Base-by-base conservation (phyloP, 257 asterid species). In the Cordia subcordata region DNA sequence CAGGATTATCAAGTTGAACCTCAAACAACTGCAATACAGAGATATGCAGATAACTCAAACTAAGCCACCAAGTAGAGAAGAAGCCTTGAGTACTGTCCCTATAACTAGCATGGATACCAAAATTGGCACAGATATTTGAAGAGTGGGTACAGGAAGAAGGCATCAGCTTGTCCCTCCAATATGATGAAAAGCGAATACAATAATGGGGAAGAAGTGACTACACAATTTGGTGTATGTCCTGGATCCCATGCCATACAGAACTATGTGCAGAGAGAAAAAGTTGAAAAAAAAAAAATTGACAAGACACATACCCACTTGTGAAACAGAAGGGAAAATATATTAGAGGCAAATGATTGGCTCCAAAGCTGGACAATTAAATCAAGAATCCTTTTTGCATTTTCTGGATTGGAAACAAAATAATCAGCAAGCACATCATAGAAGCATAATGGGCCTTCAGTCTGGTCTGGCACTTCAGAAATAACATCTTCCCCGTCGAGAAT, bases 301-400 rank as follows among this genome's bases (percentile, higher is more conserved):
- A 53, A 22, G n/a, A 27, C 51, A 74, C 94, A 56, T 79, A 92
- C 98, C 96, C 98, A 93, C 66, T 89, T 86, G 73, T 93, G 92
- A 77, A 93, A 89, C 81, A 93, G 76, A 45, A 85, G 83, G 35
- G 92, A 51, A 50, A 93, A 93, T 11, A 85, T 83, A 71, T 81
- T 85, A 45, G 99, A 82, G 8, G 95, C 95, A 76, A 88, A 93
- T 46, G 90, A 82, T 75, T 89, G 99, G 92, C 94, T 89, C 99
- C 99, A 93, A n/a, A 81, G 84, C 78, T 80, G 96, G 72, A 86
- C 78, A 63, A 75, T 72, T 63, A 74, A 74, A 64, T 74, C 86
- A 57, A 77, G 79, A 68, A 81, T 74, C 53, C 85, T 68, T 77
- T 73, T 85, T 69, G 92, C 96, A 68, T 77, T 76, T 51, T 82